Base-by-base conservation (phyloP, 345 rosid species). In the Leavenworthia alabamica region DNA sequence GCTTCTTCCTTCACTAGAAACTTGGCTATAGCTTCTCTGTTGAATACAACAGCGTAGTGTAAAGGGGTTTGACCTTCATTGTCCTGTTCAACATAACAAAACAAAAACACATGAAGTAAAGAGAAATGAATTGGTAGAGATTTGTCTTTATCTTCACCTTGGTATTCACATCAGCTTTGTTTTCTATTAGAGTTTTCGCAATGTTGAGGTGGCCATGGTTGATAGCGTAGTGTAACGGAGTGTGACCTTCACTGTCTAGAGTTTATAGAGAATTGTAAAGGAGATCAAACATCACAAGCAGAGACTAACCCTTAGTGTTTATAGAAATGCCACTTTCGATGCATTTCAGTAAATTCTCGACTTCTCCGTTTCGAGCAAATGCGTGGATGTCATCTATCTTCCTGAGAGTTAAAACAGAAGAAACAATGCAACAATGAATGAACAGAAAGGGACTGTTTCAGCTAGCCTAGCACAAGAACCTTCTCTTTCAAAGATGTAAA, bases 191-290 rank as follows among this genome's bases (percentile, higher is more conserved):
- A 36, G 63, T 56, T 70, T 93, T 81, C 3, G 74, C 73, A 24
- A 84, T 71, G 39, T 79, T 32, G 20, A 75, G 61, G 60, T 88
- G 94, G 6, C 97, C 94, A 54, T 94, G 94, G 65, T 93, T 96
- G 54, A 81, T 91, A 47, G 97, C 99, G 96, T 97, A 90, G 64
- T 93, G 99, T 78, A 93, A 76, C 2, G 99, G 90, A 16, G 95
- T 86, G 59, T 87, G 83, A 48, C 97, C 90, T 76, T 89, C 96
- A 63, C 97, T 82, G 68, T 89, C 97, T 89, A 83, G 54, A 54
- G 74, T 66, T 65, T 57, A 46, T 15, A 4, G 15, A 20, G 15
- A 63, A 64, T 52, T 20, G 13, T 19, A 35, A 48, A 20, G 14
- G 8, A 61, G 22, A 62, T 2, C 51, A 32, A 42, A 42, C 46